Base-by-base conservation (phyloP, 129 eudicot species). In the Erigeron canadensis region DNA sequence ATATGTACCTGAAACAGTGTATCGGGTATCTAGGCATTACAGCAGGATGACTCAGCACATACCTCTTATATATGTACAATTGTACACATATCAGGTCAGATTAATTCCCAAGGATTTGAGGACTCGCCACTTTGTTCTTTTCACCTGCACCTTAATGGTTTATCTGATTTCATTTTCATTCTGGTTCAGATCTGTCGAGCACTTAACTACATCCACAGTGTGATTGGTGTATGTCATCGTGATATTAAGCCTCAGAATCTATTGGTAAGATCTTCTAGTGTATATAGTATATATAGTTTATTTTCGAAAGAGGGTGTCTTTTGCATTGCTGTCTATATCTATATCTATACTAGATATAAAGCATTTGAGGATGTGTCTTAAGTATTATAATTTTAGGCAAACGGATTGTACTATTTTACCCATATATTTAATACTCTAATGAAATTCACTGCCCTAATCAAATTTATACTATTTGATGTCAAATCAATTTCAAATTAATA, bases 221-320 rank as follows among this genome's bases (percentile, higher is more conserved):
- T 94, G 56, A 82, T 89, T 77, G 98, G 98, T 46, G 95, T 94
- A 54, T 94, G 98, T 55, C 98, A 89, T 76, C 93, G 97, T 60
- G 98, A 94, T 74, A 94, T 94, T 78, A 94, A 94, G 79, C 96
- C 97, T 4, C 98, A 94, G 61, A 94, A 94, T 80, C 73, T 94
- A 21, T 81, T 94, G 87, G 97, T 94, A 80, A 77, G 86, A 63
- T 72, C 44, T 18, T 71, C 60, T 64, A 40, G 7, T 62, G 63
- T 71, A 43, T 75, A 12, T 54, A 40, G 17, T 28, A 7, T 12
- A 5, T 71, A 53, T 63, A 4, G 8, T 1, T 8, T n/a, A 15
- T 38, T 8, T 62, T 16, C 10, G 23, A 1, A 8, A 37, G 10
- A 11, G 40, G 15, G 10, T 39, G 12, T 46, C 65, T 28, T 59